Evolutionary conservation across 2,329 filamentous ascomycete genomes (phyloP), one percentile per base, ranked within the genome.

Genomic region (Cercospora berteroae): DNA sequence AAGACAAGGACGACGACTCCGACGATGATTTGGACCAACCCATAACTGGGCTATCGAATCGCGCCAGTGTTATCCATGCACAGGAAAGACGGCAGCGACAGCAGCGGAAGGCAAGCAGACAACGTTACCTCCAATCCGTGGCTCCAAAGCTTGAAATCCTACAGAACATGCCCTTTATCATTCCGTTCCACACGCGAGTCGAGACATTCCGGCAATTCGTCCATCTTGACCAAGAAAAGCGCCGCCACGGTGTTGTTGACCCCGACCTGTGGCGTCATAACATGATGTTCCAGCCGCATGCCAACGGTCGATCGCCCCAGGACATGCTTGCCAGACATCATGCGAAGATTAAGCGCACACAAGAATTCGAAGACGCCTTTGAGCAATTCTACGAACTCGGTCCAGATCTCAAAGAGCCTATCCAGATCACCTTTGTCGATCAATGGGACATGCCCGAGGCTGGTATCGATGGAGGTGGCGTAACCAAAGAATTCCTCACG

Each of bases 361-460:
- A 87, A 59, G 85, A 96, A 5, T 97, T 98, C 75, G 86, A 92
- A 18, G 94, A 97, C 80, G 95, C 95, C 0, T 94, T 89, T 76
- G 83, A 89, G 3, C 87, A 93, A 64, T 97, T 97, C 75, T 97
- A 93, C 74, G 79, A 86, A 1, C 84, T 98, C 5, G 91, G 90
- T 0, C 91, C 94, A 13, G 90, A 89, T 0, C 81, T 99, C 65
- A 98, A 98, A 77, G 94, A 98, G 76, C 93, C 93, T 0, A 97
- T 99, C 39, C 93, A 96, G 76, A 98, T 99, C 74, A 95, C 92
- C 0, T 99, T 99, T 77, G 89, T 97, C 52, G 95, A 99, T 77
- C 87, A 93, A 67, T 99, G 96, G 72, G 91, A 91, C 68, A 87
- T 90, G 1, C 85, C 88, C 7, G 95, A 99, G 80, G 94, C 94